phyloP scores from a whole-genome alignment of 768 basidiomycete genomes.

The Rhodosporidiobolus odoratus region DNA sequence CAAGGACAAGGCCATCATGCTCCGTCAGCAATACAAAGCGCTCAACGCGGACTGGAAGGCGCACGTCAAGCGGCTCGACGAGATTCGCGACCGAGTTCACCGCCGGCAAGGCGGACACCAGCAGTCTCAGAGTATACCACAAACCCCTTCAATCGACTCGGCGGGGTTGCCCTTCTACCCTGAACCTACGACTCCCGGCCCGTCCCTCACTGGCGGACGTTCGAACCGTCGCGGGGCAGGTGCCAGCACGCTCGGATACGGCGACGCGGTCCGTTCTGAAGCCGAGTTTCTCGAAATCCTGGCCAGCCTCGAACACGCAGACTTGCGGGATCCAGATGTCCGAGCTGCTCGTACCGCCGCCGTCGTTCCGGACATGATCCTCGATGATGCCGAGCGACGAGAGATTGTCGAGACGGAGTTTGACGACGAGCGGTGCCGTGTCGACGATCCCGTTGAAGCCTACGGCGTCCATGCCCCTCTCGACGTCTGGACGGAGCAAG shows the following conservation, averaged over 20 bases:
- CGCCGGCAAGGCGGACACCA: not conserved
- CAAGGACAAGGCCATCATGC: conserved; percentile 54
- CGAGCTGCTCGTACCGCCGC: conserved; percentile 82
- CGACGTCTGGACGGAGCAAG: conserved; percentile 78
- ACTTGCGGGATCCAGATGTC: conserved; percentile 83
- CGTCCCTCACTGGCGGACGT: conserved; percentile 34
- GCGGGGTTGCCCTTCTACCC: conserved; percentile 36
- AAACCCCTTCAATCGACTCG: conserved; percentile 40
- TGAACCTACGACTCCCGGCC: conserved; percentile 33
- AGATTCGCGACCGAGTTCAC: conserved; percentile 51
- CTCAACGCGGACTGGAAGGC: conserved; percentile 68
- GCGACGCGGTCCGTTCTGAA: conserved; percentile 87
- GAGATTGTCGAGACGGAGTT: conserved; percentile 51
- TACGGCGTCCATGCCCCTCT: conserved; percentile 52
- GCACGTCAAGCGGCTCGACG: conserved; percentile 66
- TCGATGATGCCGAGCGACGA: conserved; percentile 53
- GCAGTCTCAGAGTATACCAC: conserved; percentile 1
- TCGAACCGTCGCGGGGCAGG: conserved; percentile 42
- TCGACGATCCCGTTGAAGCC: conserved; percentile 70
- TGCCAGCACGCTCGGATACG: conserved; percentile 44
- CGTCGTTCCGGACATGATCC: conserved; percentile 82
- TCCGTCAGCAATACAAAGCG: conserved; percentile 63
- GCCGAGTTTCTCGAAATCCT: conserved; percentile 97
- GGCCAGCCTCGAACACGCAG: conserved; percentile 84
- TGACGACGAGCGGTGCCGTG: conserved; percentile 78